Conservation (phyloP, 768 basidiomycete species). For the Trametes cinnabarina region DNA sequence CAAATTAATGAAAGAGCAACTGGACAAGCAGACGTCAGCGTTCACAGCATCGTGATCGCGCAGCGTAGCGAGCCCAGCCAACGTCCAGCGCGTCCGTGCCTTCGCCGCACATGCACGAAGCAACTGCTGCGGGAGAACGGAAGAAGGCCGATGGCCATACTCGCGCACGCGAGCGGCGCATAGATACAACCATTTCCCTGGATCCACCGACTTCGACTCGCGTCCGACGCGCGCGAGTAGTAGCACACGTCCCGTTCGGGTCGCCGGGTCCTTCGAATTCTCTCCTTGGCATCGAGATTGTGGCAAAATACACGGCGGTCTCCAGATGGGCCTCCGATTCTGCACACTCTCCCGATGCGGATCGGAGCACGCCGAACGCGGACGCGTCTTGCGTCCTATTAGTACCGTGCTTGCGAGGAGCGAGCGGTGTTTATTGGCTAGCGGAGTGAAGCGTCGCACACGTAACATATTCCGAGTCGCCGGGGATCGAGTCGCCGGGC, state of each 20-base stretch:
- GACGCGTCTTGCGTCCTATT: not conserved
- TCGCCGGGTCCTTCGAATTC: not conserved
- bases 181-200: not conserved
- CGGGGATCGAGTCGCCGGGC: slow-evolving; percentile 12
- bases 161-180: not conserved
- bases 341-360: slow-evolving; percentile 6
- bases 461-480: not conserved
- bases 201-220: not conserved
- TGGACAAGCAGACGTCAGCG: not conserved
- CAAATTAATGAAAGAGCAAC: slow-evolving; percentile 2
- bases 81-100: not conserved
- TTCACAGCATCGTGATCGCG: slow-evolving; percentile 1
- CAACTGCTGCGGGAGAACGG: not conserved
- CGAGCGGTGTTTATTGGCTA: too few species aligned
- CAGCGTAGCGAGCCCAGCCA: not conserved
- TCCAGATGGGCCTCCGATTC: not conserved
- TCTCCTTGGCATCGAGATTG: slow-evolving; percentile 10
- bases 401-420: not conserved
- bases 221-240: not conserved
- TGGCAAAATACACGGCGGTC: not conserved
- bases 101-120: not conserved
- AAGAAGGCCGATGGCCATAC: not conserved
- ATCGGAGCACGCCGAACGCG: not conserved
- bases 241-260: too few species aligned
- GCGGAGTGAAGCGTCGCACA: not conserved